These are phyloP conservation scores for Amauroascus niger DNA, from an alignment of 2,329 filamentous ascomycete genomes.

Conservation along the genomic window DNA sequence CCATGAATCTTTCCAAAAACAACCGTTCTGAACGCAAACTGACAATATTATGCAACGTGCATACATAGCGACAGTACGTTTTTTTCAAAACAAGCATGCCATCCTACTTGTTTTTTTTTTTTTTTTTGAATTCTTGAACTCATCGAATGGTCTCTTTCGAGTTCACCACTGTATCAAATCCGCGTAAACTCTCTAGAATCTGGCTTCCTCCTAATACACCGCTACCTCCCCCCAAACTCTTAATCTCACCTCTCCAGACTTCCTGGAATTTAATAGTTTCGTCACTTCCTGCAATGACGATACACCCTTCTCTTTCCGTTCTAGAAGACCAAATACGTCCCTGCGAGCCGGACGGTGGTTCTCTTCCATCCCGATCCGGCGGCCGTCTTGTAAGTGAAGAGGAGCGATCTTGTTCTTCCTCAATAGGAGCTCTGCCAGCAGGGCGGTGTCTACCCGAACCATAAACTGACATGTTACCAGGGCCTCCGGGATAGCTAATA, in stretches of 20 bases:
- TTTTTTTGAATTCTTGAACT: constrained; percentile 19
- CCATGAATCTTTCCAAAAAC: too few relatives aligned
- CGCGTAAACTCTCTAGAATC: constrained; percentile 73
- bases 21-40: background rate
- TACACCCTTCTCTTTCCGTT: constrained; percentile 62
- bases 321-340: constrained; percentile 48
- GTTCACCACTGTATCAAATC: constrained; percentile 49
- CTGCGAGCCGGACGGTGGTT: constrained; percentile 26
- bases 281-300: constrained; percentile 86
- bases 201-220: constrained; percentile 70
- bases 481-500: constrained; percentile 67
- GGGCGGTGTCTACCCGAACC: background rate
- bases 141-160: constrained; percentile 56
- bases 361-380: background rate
- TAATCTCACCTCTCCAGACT: constrained; percentile 65
- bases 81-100: too few relatives aligned
- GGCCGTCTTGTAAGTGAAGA: background rate
- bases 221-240: constrained; percentile 43
- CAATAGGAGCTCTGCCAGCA: background rate
- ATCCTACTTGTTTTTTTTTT: background rate
- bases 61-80: too few relatives aligned
- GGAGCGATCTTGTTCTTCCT: background rate
- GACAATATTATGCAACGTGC: background rate
- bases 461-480: constrained; percentile 28
- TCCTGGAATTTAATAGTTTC: constrained; percentile 92